Conservation (phyloP, 1,139 yeast genomes). For the Trichomonascaceae sp. region DNA sequence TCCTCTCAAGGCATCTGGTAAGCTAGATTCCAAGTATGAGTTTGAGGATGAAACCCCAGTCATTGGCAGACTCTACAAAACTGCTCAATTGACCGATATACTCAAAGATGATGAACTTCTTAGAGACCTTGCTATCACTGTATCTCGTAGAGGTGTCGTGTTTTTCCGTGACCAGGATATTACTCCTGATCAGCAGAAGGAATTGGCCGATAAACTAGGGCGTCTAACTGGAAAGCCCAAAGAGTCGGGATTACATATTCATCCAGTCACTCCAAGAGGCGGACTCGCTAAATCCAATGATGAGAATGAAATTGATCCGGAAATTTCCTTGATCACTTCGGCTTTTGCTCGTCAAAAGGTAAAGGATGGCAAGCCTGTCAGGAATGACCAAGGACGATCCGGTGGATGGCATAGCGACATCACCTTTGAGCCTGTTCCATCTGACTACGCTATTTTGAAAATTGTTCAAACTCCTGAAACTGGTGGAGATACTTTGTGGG, state of each 20-base stretch:
- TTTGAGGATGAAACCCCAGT: slow-evolving; percentile 27
- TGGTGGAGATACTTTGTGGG: slow-evolving; percentile 49
- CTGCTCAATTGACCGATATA: slow-evolving; percentile 38
- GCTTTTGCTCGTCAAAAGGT: slow-evolving; percentile 16
- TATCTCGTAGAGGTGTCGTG: slow-evolving; percentile 64
- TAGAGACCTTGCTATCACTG: slow-evolving; percentile 54
- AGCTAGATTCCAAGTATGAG: slow-evolving; percentile 23
- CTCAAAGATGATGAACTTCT: slow-evolving; percentile 44
- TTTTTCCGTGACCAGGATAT: slow-evolving; percentile 40
- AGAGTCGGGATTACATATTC: slow-evolving; percentile 53
- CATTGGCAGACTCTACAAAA: slow-evolving; percentile 27
- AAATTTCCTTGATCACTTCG: slow-evolving; percentile 43
- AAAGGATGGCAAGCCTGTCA: slow-evolving; percentile 14
- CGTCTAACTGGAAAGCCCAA: slow-evolving; percentile 61
- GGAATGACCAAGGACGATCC: slow-evolving; percentile 24
- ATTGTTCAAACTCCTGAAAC: slow-evolving; percentile 41
- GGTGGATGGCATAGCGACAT: slow-evolving; percentile 44
- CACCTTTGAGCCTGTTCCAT: slow-evolving; percentile 44
- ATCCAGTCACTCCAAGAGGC: slow-evolving; percentile 29
- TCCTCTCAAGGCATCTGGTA: slow-evolving; percentile 17
- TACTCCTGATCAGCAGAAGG: slow-evolving; percentile 41
- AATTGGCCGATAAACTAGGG: slow-evolving; percentile 57
- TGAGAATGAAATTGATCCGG: slow-evolving; percentile 41
- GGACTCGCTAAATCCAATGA: slow-evolving; percentile 42
- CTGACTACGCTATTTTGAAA: slow-evolving; percentile 45